Percentiles rank a stretch among this genome's conserved stretches.
Evolutionary conservation across 805 yeast genomes (phyloP).

Genomic region (Kazachstania africana): DNA sequence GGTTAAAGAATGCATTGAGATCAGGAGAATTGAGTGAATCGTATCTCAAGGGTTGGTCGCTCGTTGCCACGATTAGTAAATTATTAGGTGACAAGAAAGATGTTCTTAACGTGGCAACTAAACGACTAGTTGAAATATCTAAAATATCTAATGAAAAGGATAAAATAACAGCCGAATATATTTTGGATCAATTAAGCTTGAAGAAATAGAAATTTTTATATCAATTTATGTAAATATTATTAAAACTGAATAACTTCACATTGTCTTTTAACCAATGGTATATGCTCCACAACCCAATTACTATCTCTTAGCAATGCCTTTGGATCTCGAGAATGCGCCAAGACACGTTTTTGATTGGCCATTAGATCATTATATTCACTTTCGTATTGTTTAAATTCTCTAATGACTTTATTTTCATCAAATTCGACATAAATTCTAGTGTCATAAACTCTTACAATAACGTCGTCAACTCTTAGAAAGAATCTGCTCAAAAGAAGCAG

Average conservation of each 20-base stretch:
- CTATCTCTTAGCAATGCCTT: slow-evolving; percentile 65
- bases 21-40: slow-evolving; percentile 67
- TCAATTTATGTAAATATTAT: neutral
- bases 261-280: slow-evolving; percentile 34
- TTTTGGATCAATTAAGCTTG: slow-evolving; percentile 2
- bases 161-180: slow-evolving; percentile 28
- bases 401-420: slow-evolving; percentile 41
- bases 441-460: slow-evolving; percentile 71
- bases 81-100: slow-evolving; percentile 19
- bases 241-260: slow-evolving; percentile 23
- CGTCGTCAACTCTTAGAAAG: slow-evolving; percentile 84
- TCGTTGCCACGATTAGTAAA: slow-evolving; percentile 34
- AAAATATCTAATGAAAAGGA: slow-evolving; percentile 24
- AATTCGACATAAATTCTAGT: slow-evolving; percentile 71
- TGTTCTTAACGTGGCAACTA: slow-evolving; percentile 28
- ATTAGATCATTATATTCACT: slow-evolving; percentile 38
- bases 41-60: slow-evolving; percentile 66
- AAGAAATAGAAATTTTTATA: neutral
- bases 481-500: slow-evolving; percentile 63
- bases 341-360: slow-evolving; percentile 30
- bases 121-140: slow-evolving; percentile 28
- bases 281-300: slow-evolving; percentile 67
- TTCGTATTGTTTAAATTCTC: slow-evolving; percentile 71
- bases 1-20: slow-evolving; percentile 45
- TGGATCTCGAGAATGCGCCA: slow-evolving; percentile 56